A percentile compares a stretch with the other conserved stretches of the same genome.
Evolutionary conservation across 2,329 filamentous ascomycete genomes (phyloP).

Genomic region (Hymenoscyphus infarciens): DNA sequence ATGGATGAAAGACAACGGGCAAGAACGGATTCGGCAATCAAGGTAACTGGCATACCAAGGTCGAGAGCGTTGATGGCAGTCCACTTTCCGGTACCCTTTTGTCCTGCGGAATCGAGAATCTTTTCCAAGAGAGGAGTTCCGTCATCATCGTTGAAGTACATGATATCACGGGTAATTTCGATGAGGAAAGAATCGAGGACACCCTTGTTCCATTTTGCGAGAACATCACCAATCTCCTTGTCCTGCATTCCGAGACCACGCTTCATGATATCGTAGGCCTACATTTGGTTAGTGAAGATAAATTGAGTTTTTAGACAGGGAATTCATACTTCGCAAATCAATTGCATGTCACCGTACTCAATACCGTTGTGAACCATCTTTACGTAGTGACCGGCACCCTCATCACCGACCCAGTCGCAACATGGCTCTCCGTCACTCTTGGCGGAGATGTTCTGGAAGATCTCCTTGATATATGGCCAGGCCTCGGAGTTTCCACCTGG

Average conservation of each 20-base stretch:
- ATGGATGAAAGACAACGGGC: slow-evolving; percentile 89
- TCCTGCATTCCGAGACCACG: slow-evolving; percentile 82
- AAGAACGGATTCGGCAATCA: slow-evolving; percentile 97
- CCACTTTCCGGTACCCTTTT: slow-evolving; percentile 99
- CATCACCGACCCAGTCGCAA: slow-evolving; percentile 99
- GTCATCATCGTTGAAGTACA: slow-evolving; percentile 97
- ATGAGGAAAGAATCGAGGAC: slow-evolving; percentile 99
- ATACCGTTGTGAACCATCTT: slow-evolving; percentile 99
- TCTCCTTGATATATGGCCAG: slow-evolving; percentile 97
- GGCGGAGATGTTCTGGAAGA: slow-evolving; percentile 96
- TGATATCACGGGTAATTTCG: slow-evolving; percentile 97
- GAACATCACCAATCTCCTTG: slow-evolving; percentile 95
- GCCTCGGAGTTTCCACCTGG: slow-evolving; percentile 97
- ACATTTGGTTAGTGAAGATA: slow-evolving; percentile 20
- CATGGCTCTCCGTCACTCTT: slow-evolving; percentile 97
- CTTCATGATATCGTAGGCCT: slow-evolving; percentile 99
- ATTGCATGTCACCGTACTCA: slow-evolving; percentile 99
- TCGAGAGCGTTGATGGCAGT: slow-evolving; percentile 98
- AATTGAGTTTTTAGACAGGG: not conserved
- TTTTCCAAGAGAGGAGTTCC: slow-evolving; percentile 91
- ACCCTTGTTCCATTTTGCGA: slow-evolving; percentile 97
- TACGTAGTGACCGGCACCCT: slow-evolving; percentile 99
- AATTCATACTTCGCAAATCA: slow-evolving; percentile 86
- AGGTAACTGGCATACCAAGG: slow-evolving; percentile 95
- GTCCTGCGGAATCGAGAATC: slow-evolving; percentile 96